Conservation (phyloP, 371 early-diverging fungal species). For the Saksenaea oblongispora region DNA sequence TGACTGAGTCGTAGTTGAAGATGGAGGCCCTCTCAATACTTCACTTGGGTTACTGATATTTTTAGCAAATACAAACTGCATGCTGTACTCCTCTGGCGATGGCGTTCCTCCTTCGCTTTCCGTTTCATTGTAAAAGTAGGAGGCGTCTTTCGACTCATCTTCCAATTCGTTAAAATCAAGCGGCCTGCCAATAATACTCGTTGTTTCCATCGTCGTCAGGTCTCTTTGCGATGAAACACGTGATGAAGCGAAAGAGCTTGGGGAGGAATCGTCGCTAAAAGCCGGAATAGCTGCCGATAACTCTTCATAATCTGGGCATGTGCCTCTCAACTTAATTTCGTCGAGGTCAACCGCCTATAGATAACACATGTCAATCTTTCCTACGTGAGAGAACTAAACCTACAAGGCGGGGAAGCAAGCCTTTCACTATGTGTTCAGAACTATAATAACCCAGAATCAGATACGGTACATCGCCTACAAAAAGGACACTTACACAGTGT, state of each 20-base stretch:
- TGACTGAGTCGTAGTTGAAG: conserved; percentile 17
- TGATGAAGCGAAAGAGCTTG: neutral
- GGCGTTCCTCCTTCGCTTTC: conserved; percentile 7
- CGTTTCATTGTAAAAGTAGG: neutral
- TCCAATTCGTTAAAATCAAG: conserved; percentile 8
- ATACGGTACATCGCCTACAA: neutral
- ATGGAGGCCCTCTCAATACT: conserved; percentile 25
- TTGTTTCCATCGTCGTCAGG: neutral
- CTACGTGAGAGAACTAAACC: neutral
- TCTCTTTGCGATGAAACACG: conserved; percentile 4
- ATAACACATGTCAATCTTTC: neutral
- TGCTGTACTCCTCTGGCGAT: neutral
- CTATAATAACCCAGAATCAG: conserved; percentile 1
- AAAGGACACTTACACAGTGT: conserved; percentile 18
- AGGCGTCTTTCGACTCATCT: neutral
- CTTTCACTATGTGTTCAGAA: neutral
- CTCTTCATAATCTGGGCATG: conserved; percentile 8
- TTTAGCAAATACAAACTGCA: conserved; percentile 26
- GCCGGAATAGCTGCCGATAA: neutral
- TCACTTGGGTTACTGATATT: conserved; percentile 17
- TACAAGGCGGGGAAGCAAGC: conserved; percentile 22
- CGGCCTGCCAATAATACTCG: neutral
- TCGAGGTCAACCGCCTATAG: conserved; percentile 17
- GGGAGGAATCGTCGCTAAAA: neutral
- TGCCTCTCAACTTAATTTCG: conserved; percentile 16